These are phyloP conservation scores for Bidens hawaiensis DNA, from an alignment of 140 eudicot genomes.

Conservation along the genomic window DNA sequence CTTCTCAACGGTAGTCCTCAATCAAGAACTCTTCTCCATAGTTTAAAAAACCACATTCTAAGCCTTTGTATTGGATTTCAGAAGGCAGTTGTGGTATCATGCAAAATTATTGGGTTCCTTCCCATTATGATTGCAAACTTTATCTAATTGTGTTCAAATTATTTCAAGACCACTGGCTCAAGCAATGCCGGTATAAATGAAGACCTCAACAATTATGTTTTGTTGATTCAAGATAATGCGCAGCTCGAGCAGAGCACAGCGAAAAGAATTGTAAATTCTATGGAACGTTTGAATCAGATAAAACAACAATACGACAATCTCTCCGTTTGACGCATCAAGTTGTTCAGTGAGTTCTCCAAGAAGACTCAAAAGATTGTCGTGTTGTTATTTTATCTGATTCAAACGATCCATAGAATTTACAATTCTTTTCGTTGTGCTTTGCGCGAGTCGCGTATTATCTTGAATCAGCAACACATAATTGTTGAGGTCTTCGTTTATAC, in stretches of 20 bases:
- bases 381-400: conserved; percentile 4
- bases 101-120: conserved; percentile 13
- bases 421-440: conserved; percentile 9
- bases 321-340: too few relatives aligned
- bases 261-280: conserved; percentile 16
- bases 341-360: too few relatives aligned
- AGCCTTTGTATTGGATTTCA: conserved; percentile 15
- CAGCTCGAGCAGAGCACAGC: conserved; percentile 9
- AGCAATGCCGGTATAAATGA: not conserved
- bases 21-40: too few relatives aligned
- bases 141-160: not conserved
- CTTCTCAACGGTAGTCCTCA: too few relatives aligned
- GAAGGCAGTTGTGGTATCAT: not conserved
- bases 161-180: not conserved
- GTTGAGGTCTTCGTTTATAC: not conserved
- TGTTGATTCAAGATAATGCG: conserved; percentile 27
- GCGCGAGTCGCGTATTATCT: conserved; percentile 26
- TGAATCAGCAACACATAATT: conserved; percentile 20
- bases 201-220: conserved; percentile 14
- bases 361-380: too few relatives aligned
- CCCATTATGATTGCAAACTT: not conserved
- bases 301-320: too few relatives aligned
- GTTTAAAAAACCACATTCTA: too few relatives aligned
- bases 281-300: conserved; percentile 15
- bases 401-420: conserved; percentile 15